Conservation (phyloP, 2,329 filamentous ascomycete genomes). For the Claviceps sp. region DNA sequence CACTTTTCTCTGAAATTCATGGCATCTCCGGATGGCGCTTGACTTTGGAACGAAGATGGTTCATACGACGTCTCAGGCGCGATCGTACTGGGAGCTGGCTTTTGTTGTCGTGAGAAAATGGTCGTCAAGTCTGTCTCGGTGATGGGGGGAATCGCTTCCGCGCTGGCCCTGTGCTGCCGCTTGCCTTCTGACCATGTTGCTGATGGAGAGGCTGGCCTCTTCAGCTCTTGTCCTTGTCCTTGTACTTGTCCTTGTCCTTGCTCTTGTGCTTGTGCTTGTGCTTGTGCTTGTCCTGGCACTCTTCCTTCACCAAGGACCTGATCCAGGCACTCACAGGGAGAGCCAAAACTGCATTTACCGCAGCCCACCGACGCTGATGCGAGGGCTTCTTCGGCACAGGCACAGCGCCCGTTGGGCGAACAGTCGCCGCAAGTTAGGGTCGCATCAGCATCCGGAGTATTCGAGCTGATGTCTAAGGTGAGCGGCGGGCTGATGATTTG, state of each 20-base stretch:
- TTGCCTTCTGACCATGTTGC: conserved; percentile 35
- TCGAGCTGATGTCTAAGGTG: conserved; percentile 16
- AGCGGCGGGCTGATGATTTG: conserved; percentile 44
- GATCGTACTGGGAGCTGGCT: conserved; percentile 9
- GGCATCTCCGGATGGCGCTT: conserved; percentile 20
- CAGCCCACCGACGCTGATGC: conserved; percentile 45
- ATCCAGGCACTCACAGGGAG: conserved; percentile 50
- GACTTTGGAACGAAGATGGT: conserved; percentile 7
- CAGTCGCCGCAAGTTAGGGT: conserved; percentile 43
- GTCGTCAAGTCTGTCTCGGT: conserved; percentile 65
- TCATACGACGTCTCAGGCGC: conserved; percentile 3
- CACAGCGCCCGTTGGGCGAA: conserved; percentile 37
- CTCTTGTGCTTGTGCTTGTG: no score
- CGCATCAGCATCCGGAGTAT: conserved; percentile 15
- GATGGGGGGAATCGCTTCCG: conserved; percentile 29
- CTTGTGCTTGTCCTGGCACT: no score
- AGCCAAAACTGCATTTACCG: conserved; percentile 49
- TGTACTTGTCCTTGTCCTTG: no score
- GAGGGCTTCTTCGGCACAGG: conserved; percentile 46
- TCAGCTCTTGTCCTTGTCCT: conserved; percentile 21
- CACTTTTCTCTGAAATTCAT: conserved; percentile 52
- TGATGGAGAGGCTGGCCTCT: conserved; percentile 36
- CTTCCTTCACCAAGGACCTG: conserved; percentile 30
- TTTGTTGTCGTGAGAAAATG: conserved; percentile 37
- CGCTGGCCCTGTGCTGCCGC: conserved; percentile 30